Conservation (phyloP, 441 rosid genomes). For the Hura crepitans region DNA sequence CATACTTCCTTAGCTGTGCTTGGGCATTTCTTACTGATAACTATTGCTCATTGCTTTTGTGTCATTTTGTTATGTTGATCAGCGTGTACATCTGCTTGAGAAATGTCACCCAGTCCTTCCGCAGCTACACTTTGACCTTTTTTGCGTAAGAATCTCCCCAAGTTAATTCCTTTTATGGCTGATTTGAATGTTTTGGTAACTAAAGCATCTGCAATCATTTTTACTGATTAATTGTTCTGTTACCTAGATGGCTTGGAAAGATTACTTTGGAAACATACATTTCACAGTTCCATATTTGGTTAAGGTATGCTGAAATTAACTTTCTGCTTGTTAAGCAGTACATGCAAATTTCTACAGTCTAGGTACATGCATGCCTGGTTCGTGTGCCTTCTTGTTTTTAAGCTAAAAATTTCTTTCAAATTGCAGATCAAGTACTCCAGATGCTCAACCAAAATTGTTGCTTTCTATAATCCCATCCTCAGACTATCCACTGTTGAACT, state of each 20-base stretch:
- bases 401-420: slow-evolving; percentile 15
- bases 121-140: slow-evolving; percentile 69
- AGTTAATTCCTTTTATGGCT: slow-evolving; percentile 13
- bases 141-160: slow-evolving; percentile 61
- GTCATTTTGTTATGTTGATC: slow-evolving; percentile 28
- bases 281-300: slow-evolving; percentile 97
- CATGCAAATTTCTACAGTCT: neutral
- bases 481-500: slow-evolving; percentile 88
- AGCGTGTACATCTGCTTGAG: slow-evolving; percentile 94
- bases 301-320: slow-evolving; percentile 53
- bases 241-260: slow-evolving; percentile 95
- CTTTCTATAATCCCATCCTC: slow-evolving; percentile 65
- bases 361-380: slow-evolving; percentile 1
- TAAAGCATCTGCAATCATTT: neutral
- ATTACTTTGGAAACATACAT: slow-evolving; percentile 92
- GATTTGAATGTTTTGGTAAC: neutral
- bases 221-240: slow-evolving; percentile 8
- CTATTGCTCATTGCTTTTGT: slow-evolving; percentile 25
- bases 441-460: slow-evolving; percentile 96
- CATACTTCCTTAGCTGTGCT: slow-evolving; percentile 18
- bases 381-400: neutral
- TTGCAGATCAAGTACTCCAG: slow-evolving; percentile 75
- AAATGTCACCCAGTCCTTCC: slow-evolving; percentile 77
- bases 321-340: neutral
- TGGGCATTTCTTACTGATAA: slow-evolving; percentile 6